Percentiles rank a stretch among this genome's conserved stretches.
Conservation (phyloP, 1,139 yeast genomes). For the Debaryomycetaceae sp. region DNA sequence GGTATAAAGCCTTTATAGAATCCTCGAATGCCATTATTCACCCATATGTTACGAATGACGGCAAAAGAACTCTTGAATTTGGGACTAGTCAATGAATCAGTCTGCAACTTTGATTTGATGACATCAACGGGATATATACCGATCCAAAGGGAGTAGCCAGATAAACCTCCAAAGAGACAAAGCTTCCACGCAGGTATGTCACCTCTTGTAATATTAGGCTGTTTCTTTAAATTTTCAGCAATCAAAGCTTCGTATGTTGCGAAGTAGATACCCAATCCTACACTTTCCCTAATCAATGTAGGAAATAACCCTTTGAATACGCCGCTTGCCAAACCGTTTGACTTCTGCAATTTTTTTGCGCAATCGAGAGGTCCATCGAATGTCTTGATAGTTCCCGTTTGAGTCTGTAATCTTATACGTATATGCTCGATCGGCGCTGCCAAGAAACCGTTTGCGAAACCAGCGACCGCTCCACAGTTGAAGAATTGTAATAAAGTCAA, state of each 20-base stretch:
- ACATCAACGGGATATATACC: slow-evolving; percentile 82
- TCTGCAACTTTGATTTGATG: slow-evolving; percentile 79
- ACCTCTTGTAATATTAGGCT: slow-evolving; percentile 42
- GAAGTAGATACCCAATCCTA: slow-evolving; percentile 88
- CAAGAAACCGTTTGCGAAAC: slow-evolving; percentile 79
- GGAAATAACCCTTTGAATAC: slow-evolving; percentile 78
- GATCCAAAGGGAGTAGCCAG: slow-evolving; percentile 86
- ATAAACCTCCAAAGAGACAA: slow-evolving; percentile 77
- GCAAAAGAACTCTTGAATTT: slow-evolving; percentile 47
- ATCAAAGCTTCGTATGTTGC: slow-evolving; percentile 84
- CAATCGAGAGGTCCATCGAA: slow-evolving; percentile 83
- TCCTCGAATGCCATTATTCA: slow-evolving; percentile 62
- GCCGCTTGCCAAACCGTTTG: slow-evolving; percentile 55
- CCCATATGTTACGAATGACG: slow-evolving; percentile 53
- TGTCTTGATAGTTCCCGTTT: slow-evolving; percentile 45
- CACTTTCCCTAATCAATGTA: slow-evolving; percentile 75
- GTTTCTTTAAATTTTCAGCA: slow-evolving; percentile 49
- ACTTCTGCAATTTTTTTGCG: slow-evolving; percentile 51
- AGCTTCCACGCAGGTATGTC: slow-evolving; percentile 84
- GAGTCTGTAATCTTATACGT: slow-evolving; percentile 87
- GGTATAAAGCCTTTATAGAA: slow-evolving; percentile 88
- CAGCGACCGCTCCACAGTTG: slow-evolving; percentile 82
- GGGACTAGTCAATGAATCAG: slow-evolving; percentile 60
- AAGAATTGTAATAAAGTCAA: slow-evolving; percentile 60
- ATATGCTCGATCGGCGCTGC: slow-evolving; percentile 93